Evolutionary conservation across 2,329 filamentous ascomycete species (phyloP), one percentile per base, ranked within the genome.

Genomic region (Aureobasidium zeae): DNA sequence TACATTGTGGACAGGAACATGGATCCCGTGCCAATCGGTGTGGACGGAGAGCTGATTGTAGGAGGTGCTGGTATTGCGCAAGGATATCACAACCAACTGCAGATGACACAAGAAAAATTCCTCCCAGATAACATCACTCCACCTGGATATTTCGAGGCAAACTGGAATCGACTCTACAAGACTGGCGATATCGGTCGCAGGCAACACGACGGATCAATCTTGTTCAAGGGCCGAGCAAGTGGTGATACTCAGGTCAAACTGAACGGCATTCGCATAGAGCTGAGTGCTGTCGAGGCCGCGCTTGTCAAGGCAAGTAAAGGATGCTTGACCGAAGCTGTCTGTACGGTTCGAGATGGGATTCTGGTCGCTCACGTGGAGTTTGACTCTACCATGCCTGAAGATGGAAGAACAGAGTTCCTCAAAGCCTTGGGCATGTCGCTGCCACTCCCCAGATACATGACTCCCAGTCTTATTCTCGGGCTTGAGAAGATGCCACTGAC

Each of bases 221-320:
- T 58, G 1, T 53, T 65, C 21, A 43, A 59, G 5, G 65, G 66
- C 0, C 63, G 68, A 0, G 61, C 66, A 1, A 53, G 47, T 1
- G 66, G 64, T 3, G 67, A 71, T 39, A 65, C 61, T 1, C 62
- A 69, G 31, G 53, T 73, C 48, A 73, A 73, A 49, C 52, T 74
- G 1, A 56, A 60, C 2, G 69, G 68, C 1, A 39, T 67, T 2
- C 61, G 68, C 1, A 63, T 73, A 17, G 70, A 76, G 11, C 53
- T 76, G 0, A 51, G 56, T 3, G 73, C 75, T 5, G 60, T 74
- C n/a, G 63, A 63, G 37, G 45, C 46, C 3, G 48, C 45, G 9
- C 57, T 68, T 28, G 15, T 64, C 2, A 17, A 49, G 1, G 46
- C 49, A n/a, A n/a, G n/a, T n/a, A n/a, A n/a, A n/a, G n/a, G n/a